These are phyloP conservation scores for Chytriomyces sp. DNA, from an alignment of 192 early-diverging fungal genomes.

Conservation along the genomic window DNA sequence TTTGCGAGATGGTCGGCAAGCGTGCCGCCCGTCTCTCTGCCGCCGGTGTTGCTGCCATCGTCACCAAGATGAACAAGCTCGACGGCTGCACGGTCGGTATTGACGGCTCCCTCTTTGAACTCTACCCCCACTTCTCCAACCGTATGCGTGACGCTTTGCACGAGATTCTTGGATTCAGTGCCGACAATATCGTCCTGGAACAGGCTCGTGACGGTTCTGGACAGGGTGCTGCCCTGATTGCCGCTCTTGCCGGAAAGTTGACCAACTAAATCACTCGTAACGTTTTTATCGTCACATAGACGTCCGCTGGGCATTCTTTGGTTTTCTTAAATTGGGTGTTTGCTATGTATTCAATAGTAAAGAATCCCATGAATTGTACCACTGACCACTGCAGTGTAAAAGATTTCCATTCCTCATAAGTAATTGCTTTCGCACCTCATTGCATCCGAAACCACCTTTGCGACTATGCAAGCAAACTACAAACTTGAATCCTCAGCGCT, in stretches of 20 bases:
- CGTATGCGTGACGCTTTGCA: constrained; percentile 73
- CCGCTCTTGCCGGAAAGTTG: constrained; percentile 38
- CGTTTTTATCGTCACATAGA: too few relatives aligned
- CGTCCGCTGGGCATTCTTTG: too few relatives aligned
- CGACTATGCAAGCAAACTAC: too few relatives aligned
- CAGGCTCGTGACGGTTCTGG: constrained; percentile 76
- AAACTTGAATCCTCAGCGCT: too few relatives aligned
- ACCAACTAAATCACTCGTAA: not conserved
- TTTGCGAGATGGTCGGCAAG: constrained; percentile 75
- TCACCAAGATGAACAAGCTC: constrained; percentile 61
- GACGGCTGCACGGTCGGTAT: constrained; percentile 80
- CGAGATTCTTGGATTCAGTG: constrained; percentile 69
- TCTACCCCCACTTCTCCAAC: constrained; percentile 83
- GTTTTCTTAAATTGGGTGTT: too few relatives aligned
- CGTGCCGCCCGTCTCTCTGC: constrained; percentile 81
- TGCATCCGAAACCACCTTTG: too few relatives aligned
- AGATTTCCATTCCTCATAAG: too few relatives aligned
- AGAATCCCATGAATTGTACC: too few relatives aligned
- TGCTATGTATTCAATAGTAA: too few relatives aligned
- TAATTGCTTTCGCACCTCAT: too few relatives aligned
- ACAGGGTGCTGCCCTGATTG: constrained; percentile 64
- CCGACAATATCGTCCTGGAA: constrained; percentile 70
- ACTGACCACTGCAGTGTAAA: too few relatives aligned
- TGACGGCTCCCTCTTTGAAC: constrained; percentile 89
- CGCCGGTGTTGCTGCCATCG: constrained; percentile 60